Evolutionary conservation across 2,329 filamentous ascomycete genomes (phyloP).

Genomic region (Ophiostoma triangulosporum): DNA sequence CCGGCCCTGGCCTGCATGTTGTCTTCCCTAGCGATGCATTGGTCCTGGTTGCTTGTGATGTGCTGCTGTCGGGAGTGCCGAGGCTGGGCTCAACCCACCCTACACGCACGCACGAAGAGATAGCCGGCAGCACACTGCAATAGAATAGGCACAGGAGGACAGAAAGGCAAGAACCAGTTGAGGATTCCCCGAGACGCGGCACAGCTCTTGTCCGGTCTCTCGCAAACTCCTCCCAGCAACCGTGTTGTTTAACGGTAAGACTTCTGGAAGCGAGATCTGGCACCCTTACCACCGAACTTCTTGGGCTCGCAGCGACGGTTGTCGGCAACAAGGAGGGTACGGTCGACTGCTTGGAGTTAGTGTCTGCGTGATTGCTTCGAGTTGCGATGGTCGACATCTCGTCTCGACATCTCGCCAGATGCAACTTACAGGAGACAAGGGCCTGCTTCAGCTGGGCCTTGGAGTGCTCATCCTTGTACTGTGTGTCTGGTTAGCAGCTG

Average conservation of each 20-base stretch:
- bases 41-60: neutral
- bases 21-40: conserved; percentile 1
- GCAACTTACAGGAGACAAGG: conserved; percentile 55
- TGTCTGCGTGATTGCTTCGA: neutral
- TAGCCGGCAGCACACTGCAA: neutral
- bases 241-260: conserved; percentile 72
- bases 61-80: neutral
- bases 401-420: too few species aligned
- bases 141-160: neutral
- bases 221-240: neutral
- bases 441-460: conserved; percentile 99
- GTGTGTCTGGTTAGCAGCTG: conserved; percentile 38
- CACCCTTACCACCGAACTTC: conserved; percentile 91
- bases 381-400: too few species aligned
- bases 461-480: conserved; percentile 99
- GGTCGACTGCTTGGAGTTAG: conserved; percentile 17
- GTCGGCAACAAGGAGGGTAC: conserved; percentile 81
- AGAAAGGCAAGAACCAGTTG: neutral
- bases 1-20: neutral
- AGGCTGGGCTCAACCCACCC: neutral
- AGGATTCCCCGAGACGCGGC: neutral
- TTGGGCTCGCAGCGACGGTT: conserved; percentile 99
- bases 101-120: neutral
- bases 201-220: conserved; percentile 1
- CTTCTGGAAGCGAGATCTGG: conserved; percentile 94